phyloP scores from a whole-genome alignment of 108 stramenopile genomes.

The Skeletonema menzelii region DNA sequence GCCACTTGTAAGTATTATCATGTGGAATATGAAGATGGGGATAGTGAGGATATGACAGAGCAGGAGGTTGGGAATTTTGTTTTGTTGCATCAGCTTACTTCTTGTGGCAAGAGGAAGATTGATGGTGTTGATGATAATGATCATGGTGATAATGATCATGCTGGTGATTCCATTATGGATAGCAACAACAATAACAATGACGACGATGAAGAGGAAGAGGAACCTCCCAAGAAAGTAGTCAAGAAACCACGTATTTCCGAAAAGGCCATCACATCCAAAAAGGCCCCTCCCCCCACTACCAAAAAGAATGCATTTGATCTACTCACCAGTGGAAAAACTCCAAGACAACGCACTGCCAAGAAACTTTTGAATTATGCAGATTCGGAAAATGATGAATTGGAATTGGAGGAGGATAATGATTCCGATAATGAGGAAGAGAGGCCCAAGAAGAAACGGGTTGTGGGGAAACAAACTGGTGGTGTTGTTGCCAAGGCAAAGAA shows the following conservation, averaged over 20 bases:
- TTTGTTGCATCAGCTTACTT: not conserved
- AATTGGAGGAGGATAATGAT: conserved; percentile 8
- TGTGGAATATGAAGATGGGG: conserved; percentile 6
- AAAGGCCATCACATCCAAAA: not conserved
- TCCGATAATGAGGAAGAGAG: conserved; percentile 5
- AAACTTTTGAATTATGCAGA: conserved; percentile 15
- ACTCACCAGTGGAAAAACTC: not conserved
- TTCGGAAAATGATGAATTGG: conserved; percentile 15
- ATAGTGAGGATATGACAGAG: conserved; percentile 13
- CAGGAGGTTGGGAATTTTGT: conserved; percentile 6
- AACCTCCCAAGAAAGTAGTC: not conserved
- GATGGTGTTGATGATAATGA: not conserved
- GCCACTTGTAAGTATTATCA: not conserved
- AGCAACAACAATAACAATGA: too few species aligned
- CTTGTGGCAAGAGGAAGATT: too few species aligned
- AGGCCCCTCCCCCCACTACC: not conserved
- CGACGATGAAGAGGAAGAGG: not conserved
- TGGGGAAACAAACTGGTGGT: not conserved
- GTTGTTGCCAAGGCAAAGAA: not conserved
- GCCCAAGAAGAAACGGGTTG: conserved; percentile 4
- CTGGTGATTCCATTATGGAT: too few species aligned
- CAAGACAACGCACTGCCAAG: conserved; percentile 7
- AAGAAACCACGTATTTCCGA: conserved; percentile 7
- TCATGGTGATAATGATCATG: not conserved
- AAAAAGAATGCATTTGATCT: conserved; percentile 1